Base-by-base conservation (phyloP, 2,329 filamentous ascomycete species). In the Ophiostoma montium region DNA sequence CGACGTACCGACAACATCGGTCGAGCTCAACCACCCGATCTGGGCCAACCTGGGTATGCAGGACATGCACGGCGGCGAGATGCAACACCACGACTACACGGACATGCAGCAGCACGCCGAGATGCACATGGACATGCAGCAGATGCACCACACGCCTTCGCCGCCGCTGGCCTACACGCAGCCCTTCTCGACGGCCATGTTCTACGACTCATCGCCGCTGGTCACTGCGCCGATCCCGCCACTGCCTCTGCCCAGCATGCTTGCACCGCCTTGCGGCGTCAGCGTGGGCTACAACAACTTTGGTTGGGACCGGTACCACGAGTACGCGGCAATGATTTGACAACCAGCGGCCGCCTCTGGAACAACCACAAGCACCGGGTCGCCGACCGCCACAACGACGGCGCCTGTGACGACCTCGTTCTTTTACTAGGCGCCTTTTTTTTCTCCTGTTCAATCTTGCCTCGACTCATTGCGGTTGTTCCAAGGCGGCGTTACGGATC, bases 261-360 rank as follows among this genome's bases (percentile, higher is more conserved):
- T 95, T 53, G 77, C 85, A 58, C 80, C 84, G 53, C 86, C 86
- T 63, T 96, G 90, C 67, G 86, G 87, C 59, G 78, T 88, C 51
- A 82, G 82, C 61, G 72, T 81, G 53, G 82, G 80, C 52, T 88
- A 84, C 69, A 76, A 78, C 57, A 76, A 80, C 56, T 94, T 94
- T 63, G 86, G 84, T 58, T 95, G 87, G 86, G 86, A 86, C 64
- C 75, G 84, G 58, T 87, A 84, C 63, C 84, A 85, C 61, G 86
- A 90, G 65, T 94, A 89, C 64, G 23, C 86, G 55, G 88, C 83
- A 56, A 94, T 83, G 57, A 94, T 94, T 72, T 95, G 84, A 85
- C 73, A 76, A 78, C 67, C 73, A 78, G 61, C 67, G 63, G 62
- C 67, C 55, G 65, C 63, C 61, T 63, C 67, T 62, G 65, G 63